Evolutionary conservation across 169 alveolate genomes (phyloP).

Genomic region (Theileria parva): DNA sequence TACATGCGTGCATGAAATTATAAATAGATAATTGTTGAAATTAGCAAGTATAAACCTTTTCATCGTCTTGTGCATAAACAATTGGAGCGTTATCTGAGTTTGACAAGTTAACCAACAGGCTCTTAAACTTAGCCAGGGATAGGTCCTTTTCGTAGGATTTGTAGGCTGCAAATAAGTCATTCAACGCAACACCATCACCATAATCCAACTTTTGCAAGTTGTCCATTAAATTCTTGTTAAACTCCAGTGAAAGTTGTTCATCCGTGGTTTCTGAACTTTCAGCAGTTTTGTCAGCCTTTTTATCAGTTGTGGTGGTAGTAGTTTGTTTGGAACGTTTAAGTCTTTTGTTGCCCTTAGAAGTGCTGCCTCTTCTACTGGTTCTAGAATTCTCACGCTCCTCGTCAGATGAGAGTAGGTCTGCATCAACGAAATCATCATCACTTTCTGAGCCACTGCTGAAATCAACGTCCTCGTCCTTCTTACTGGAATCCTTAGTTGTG

Average conservation of each 20-base stretch:
- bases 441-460: not conserved
- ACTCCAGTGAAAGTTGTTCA: constrained; percentile 28
- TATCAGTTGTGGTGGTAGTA: not conserved
- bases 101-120: constrained; percentile 17
- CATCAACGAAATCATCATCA: not conserved
- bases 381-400: not conserved
- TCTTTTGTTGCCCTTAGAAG: not conserved
- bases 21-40: not conserved
- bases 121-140: constrained; percentile 53
- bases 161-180: constrained; percentile 47
- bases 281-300: not conserved
- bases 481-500: constrained; percentile 5
- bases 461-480: constrained; percentile 31
- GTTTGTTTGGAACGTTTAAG: not conserved
- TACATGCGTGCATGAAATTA: not conserved
- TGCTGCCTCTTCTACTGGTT: not conserved
- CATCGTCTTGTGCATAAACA: constrained; percentile 55
- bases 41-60: constrained; percentile 56
- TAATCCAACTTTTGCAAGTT: constrained; percentile 58
- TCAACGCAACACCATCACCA: constrained; percentile 68
- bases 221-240: constrained; percentile 39
- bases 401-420: not conserved
- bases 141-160: constrained; percentile 19
- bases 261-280: constrained; percentile 12
- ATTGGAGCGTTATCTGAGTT: constrained; percentile 61